Base-by-base conservation (phyloP, 2,329 filamentous ascomycete species). In the Aspergillus viridinutans region DNA sequence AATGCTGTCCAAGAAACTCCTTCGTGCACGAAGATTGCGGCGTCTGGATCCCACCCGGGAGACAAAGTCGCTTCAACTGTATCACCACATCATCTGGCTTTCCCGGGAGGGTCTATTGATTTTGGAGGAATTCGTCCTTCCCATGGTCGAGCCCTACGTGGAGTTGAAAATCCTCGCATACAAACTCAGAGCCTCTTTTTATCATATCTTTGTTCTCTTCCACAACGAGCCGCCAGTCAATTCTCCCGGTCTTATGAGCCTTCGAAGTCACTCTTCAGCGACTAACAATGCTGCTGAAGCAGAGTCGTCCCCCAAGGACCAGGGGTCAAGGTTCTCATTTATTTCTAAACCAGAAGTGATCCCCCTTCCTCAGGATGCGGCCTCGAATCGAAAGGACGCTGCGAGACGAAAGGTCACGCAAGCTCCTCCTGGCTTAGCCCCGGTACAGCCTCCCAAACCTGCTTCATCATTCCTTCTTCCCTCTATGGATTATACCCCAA, bases 161-260 rank as follows among this genome's bases (percentile, higher is more conserved):
- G 92, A 96, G 72, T 85, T 96, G 56, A 92, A 92, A 69, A 92
- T 97, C 48, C 82, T 99, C 61, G 88, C 90, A 21, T 90, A 91
- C 72, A 99, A 97, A 75, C 82, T 99, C 14, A 87, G 91, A 58
- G 94, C 94, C 17, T 96, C 91, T 21, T 96, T 97, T 71, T 94
- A 95, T 67, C 93, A 99, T 76, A 91, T 99, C 63, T 96, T 96
- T 72, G 94, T 96, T 54, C 83, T 97, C 12, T 97, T 97, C 70
- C 91, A 97, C 78, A 97, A 97, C 74, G 86, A 90, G 53, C 93
- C 93, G 0, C 82, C 88, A 0, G 84, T 96, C 56, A 87, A 86
- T 48, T 78, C 81, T 38, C 81, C 85, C 67, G 81, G 81, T 21
- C 77, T 83, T 58, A 77, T 79, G 48, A 70, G 67, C 58, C 69